These are phyloP conservation scores for Psilocybe mexicana DNA, from an alignment of 1,284 basidiomycete species.

Conservation along the genomic window DNA sequence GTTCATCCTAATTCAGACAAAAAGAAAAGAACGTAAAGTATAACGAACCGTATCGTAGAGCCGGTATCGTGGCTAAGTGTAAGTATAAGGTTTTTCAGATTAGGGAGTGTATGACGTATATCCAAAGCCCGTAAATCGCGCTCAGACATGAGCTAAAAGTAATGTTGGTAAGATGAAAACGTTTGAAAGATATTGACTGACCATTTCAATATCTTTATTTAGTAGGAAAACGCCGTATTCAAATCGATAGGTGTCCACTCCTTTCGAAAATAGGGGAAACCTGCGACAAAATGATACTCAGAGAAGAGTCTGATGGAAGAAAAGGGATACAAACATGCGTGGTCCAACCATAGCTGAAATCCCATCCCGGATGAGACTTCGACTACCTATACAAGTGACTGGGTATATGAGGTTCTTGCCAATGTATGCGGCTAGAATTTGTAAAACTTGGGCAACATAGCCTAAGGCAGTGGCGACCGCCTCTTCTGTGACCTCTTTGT, in stretches of 20 bases:
- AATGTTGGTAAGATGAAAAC: constrained; percentile 12
- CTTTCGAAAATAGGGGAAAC: constrained; percentile 92
- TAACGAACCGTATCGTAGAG: constrained; percentile 41
- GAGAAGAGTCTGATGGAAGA: not conserved
- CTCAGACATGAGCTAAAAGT: constrained; percentile 81
- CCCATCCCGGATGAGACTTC: constrained; percentile 86
- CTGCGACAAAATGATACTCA: constrained; percentile 38
- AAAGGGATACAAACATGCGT: constrained; percentile 68
- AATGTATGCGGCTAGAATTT: constrained; percentile 78
- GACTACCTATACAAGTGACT: constrained; percentile 84
- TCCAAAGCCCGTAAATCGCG: constrained; percentile 86
- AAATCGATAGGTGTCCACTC: constrained; percentile 95
- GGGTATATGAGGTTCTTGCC: constrained; percentile 84
- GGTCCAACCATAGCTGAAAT: constrained; percentile 94
- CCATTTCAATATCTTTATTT: constrained; percentile 97
- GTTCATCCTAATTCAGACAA: constrained; percentile 1
- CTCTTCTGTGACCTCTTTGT: constrained; percentile 80
- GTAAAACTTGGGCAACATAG: constrained; percentile 83
- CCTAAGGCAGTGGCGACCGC: constrained; percentile 84
- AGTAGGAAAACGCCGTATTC: constrained; percentile 97
- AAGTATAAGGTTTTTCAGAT: constrained; percentile 91
- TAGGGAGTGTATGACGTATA: constrained; percentile 94
- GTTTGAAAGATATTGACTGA: constrained; percentile 36
- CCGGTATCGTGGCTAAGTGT: constrained; percentile 77
- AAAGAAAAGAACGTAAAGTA: not conserved